A percentile compares a stretch with the other conserved stretches of the same genome.
Evolutionary conservation across 2,329 filamentous ascomycete species (phyloP).

Genomic region (Fusarium nelsonii): DNA sequence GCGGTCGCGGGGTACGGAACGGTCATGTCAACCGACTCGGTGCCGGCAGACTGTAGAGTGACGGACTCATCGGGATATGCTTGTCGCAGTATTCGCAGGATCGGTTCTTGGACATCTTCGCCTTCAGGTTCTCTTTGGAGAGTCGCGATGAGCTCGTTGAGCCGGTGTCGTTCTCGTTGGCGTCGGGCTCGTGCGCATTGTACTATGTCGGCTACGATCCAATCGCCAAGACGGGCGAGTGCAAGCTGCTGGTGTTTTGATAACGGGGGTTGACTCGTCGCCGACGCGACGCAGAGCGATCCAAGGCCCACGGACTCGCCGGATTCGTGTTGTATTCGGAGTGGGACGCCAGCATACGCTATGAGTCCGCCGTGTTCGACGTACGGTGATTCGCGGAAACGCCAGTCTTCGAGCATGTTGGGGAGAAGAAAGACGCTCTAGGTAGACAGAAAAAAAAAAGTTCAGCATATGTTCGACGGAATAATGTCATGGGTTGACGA

Average conservation of each 20-base stretch:
- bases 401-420: slow-evolving; percentile 59
- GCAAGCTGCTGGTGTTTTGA: slow-evolving; percentile 47
- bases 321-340: slow-evolving; percentile 55
- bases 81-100: slow-evolving; percentile 49
- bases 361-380: slow-evolving; percentile 56
- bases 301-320: slow-evolving; percentile 57
- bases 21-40: slow-evolving; percentile 45
- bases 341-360: slow-evolving; percentile 57
- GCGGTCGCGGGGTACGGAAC: slow-evolving; percentile 46
- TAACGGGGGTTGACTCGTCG: slow-evolving; percentile 50
- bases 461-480: neutral
- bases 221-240: slow-evolving; percentile 48
- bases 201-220: slow-evolving; percentile 57
- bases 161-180: slow-evolving; percentile 55
- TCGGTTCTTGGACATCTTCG: slow-evolving; percentile 26
- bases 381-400: slow-evolving; percentile 57
- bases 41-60: slow-evolving; percentile 45
- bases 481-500: neutral
- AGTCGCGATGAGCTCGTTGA: slow-evolving; percentile 52
- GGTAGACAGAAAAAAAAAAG: neutral
- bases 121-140: slow-evolving; percentile 44
- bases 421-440: slow-evolving; percentile 57
- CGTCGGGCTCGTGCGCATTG: slow-evolving; percentile 54
- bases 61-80: slow-evolving; percentile 53
- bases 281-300: slow-evolving; percentile 58